phyloP scores from a whole-genome alignment of 257 asterid species.

The Ehretia macrophylla region DNA sequence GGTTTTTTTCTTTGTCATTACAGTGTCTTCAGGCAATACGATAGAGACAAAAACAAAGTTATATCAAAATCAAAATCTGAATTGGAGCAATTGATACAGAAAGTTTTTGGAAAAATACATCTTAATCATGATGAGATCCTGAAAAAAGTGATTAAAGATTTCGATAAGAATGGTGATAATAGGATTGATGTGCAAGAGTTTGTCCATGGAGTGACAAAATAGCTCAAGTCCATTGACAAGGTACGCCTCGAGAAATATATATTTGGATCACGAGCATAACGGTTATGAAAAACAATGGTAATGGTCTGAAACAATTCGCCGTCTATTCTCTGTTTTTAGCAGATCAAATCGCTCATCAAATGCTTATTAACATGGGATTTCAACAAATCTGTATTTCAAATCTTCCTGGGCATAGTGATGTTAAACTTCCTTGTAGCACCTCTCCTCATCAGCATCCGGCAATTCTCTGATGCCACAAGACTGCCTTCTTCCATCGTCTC shows the following conservation, averaged over 20 bases:
- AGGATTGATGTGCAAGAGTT: slow-evolving; percentile 38
- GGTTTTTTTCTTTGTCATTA: slow-evolving; percentile 6
- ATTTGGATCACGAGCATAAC: slow-evolving; percentile 7
- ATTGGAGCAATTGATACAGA: slow-evolving; percentile 26
- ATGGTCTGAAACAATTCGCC: slow-evolving; percentile 1
- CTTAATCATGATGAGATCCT: slow-evolving; percentile 24
- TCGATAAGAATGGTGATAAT: slow-evolving; percentile 25
- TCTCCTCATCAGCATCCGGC: slow-evolving; percentile 33
- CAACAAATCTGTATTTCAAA: slow-evolving; percentile 28
- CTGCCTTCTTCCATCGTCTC: slow-evolving; percentile 53
- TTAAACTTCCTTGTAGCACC: slow-evolving; percentile 53
- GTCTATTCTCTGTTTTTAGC: slow-evolving; percentile 21
- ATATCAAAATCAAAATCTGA: slow-evolving; percentile 31
- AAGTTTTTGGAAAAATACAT: slow-evolving; percentile 33
- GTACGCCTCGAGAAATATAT: slow-evolving; percentile 27
- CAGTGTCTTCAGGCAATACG: slow-evolving; percentile 44
- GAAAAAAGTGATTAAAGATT: slow-evolving; percentile 29
- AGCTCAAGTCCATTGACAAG: slow-evolving; percentile 43
- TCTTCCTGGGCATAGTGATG: slow-evolving; percentile 38
- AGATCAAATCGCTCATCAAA: slow-evolving; percentile 14
- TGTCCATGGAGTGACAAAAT: slow-evolving; percentile 24
- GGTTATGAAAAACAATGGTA: slow-evolving; percentile 4
- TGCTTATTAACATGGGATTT: slow-evolving; percentile 24
- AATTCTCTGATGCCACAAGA: slow-evolving; percentile 36
- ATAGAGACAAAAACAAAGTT: slow-evolving; percentile 18